Evolutionary conservation across 2,329 filamentous ascomycete genomes (phyloP).

Genomic region (Lomentospora prolificans): DNA sequence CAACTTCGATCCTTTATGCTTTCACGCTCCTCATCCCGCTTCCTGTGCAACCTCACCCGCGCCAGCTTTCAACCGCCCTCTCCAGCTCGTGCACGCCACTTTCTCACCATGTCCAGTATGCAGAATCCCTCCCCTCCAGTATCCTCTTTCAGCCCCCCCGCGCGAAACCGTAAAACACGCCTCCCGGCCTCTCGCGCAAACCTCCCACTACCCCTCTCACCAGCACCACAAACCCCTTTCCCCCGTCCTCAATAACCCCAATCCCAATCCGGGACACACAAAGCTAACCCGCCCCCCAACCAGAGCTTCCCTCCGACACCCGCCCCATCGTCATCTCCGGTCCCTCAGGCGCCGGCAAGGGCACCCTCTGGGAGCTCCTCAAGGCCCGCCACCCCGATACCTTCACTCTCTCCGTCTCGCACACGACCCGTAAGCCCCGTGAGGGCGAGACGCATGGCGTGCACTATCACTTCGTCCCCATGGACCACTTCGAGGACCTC

Average conservation of each 20-base stretch:
- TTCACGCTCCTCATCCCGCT: not conserved
- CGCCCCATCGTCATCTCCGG: constrained; percentile 70
- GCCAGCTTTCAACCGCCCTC: not conserved
- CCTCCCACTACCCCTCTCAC: too few species aligned
- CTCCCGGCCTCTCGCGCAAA: too few species aligned
- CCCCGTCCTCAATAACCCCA: not conserved
- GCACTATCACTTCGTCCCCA: constrained; percentile 71
- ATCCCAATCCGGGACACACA: not conserved
- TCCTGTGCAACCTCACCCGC: not conserved
- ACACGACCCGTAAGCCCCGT: constrained; percentile 75
- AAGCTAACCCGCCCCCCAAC: not conserved
- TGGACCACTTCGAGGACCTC: constrained; percentile 57
- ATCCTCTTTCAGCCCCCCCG: not conserved
- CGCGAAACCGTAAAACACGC: not conserved
- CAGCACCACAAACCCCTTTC: not conserved
- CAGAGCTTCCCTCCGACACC: constrained; percentile 30
- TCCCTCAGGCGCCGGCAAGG: constrained; percentile 72
- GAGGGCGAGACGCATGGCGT: constrained; percentile 64
- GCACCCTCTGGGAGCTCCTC: constrained; percentile 65
- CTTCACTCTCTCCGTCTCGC: constrained; percentile 50
- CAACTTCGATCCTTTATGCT: not conserved
- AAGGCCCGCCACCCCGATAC: constrained; percentile 45
- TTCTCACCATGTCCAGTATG: not conserved
- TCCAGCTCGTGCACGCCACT: not conserved
- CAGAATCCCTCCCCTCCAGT: not conserved